Percentiles rank a stretch among this genome's conserved stretches.
Conservation (phyloP, 2,329 filamentous ascomycete genomes). For the Cladobotryum protrusum region DNA sequence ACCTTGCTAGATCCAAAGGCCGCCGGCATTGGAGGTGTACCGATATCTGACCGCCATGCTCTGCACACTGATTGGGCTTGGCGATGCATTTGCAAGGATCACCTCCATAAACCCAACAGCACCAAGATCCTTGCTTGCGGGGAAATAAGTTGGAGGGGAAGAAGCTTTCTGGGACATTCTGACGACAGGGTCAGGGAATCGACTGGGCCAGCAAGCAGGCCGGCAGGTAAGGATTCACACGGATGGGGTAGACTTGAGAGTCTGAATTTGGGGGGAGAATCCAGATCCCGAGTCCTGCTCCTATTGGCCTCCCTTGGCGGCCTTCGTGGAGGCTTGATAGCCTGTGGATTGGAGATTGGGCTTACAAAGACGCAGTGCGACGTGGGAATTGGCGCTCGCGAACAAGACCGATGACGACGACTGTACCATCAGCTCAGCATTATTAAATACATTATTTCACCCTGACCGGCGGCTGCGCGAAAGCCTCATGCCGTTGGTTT, state of each 20-base stretch:
- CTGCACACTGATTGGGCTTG: background rate
- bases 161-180: too few relatives aligned
- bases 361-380: background rate
- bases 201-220: too few relatives aligned
- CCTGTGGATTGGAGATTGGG: background rate
- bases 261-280: too few relatives aligned
- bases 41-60: conserved; percentile 1
- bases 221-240: too few relatives aligned
- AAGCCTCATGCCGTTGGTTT: background rate
- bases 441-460: background rate
- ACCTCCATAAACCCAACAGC: background rate
- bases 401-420: background rate
- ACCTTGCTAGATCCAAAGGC: background rate
- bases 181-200: too few relatives aligned
- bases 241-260: too few relatives aligned
- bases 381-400: background rate
- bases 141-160: background rate
- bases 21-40: background rate
- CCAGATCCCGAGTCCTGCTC: too few relatives aligned
- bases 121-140: background rate
- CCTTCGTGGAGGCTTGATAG: background rate
- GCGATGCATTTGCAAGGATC: background rate
- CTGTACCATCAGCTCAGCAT: background rate
- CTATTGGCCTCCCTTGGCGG: background rate
- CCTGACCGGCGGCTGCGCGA: too few relatives aligned